These are phyloP conservation scores for Phytophthora chlamydospora DNA, from an alignment of 352 stramenopile species.

Conservation along the genomic window DNA sequence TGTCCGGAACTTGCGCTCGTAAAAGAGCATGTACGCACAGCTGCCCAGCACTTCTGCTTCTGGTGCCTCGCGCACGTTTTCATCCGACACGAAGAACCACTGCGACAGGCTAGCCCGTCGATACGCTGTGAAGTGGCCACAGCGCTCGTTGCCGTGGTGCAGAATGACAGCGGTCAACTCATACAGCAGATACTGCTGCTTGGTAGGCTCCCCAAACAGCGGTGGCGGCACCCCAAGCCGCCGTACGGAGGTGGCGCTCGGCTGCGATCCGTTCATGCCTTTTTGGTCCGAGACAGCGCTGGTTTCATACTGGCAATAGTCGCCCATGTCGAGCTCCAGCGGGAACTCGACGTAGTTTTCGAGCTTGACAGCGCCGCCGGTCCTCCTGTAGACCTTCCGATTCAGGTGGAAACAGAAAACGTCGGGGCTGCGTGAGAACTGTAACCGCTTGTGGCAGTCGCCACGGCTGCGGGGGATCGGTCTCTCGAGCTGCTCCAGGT, in stretches of 20 bases:
- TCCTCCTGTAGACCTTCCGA: constrained; percentile 83
- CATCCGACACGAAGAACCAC: constrained; percentile 91
- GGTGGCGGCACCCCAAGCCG: constrained; percentile 6
- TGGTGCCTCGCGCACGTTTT: constrained; percentile 63
- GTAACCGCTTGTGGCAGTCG: constrained; percentile 68
- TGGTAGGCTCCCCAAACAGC: constrained; percentile 17
- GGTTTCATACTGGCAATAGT: constrained; percentile 75
- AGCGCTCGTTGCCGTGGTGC: constrained; percentile 87
- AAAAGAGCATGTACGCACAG: constrained; percentile 92
- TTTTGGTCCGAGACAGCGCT: constrained; percentile 36
- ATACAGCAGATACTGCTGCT: constrained; percentile 65
- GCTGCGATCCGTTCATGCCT: constrained; percentile 29
- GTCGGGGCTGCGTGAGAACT: constrained; percentile 81
- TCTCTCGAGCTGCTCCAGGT: constrained; percentile 48
- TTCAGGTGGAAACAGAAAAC: constrained; percentile 91
- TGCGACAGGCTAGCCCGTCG: constrained; percentile 55
- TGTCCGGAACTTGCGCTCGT: constrained; percentile 73
- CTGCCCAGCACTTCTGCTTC: constrained; percentile 70
- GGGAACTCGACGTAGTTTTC: constrained; percentile 84
- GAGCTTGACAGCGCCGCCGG: constrained; percentile 73
- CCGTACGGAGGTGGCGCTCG: constrained; percentile 12
- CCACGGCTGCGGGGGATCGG: constrained; percentile 47
- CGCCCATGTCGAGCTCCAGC: constrained; percentile 76
- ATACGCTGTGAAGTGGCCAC: constrained; percentile 88
- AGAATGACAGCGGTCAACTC: constrained; percentile 81